Evolutionary conservation across 176 grass and related monocot genomes (phyloP).

Genomic region (Raddia distichophylla): DNA sequence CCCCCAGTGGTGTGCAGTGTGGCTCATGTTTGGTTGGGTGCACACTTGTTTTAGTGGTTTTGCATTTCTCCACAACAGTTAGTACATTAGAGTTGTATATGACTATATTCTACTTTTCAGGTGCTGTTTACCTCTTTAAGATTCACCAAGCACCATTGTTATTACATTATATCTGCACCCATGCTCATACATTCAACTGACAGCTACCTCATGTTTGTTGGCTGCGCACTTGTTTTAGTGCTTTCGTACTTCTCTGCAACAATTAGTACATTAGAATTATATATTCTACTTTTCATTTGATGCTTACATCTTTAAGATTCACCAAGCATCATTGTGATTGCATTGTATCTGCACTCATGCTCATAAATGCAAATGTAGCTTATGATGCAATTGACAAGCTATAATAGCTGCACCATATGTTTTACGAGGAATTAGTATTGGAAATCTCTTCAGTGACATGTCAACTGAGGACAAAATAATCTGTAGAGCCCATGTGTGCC

Average conservation of each 20-base stretch:
- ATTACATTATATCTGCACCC: constrained; percentile 13
- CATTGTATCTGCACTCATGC: no score
- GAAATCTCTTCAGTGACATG: not conserved
- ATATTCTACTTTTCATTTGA: no score
- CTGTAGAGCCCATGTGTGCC: not conserved
- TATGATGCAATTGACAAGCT: not conserved
- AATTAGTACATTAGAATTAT: no score
- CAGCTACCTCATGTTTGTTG: no score
- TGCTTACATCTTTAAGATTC: no score
- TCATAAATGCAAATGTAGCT: no score
- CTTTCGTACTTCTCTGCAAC: no score
- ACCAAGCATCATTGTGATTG: no score
- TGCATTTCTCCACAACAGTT: not conserved
- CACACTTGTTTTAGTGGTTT: no score
- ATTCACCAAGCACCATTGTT: not conserved
- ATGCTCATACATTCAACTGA: not conserved
- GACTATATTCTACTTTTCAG: not conserved
- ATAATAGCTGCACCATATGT: not conserved
- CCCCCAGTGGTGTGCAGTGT: no score
- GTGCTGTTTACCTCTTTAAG: not conserved
- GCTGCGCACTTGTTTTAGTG: no score
- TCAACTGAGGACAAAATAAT: not conserved
- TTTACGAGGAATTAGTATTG: constrained; percentile 9
- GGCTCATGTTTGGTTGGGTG: no score
- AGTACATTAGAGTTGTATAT: not conserved